These are phyloP conservation scores for Colletotrichum zoysiae DNA, from an alignment of 2,329 filamentous ascomycete genomes.

Conservation along the genomic window DNA sequence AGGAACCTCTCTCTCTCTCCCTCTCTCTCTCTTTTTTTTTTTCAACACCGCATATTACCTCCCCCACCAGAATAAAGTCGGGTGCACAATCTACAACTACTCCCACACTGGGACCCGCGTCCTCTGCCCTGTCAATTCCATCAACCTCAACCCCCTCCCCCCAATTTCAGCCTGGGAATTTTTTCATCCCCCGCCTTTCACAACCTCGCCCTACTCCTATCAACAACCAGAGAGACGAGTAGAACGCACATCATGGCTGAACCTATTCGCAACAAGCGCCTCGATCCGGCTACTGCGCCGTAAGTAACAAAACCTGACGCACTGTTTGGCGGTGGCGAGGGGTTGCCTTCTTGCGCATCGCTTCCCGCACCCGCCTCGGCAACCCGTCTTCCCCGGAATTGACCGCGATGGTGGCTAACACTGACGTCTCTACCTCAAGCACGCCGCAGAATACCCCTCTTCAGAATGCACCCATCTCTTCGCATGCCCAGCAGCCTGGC, in stretches of 20 bases:
- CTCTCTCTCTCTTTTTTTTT: constrained; percentile 43
- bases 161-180: constrained; percentile 6
- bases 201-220: constrained; percentile 28
- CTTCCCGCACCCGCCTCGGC: constrained; percentile 32
- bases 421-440: constrained; percentile 60
- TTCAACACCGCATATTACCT: constrained; percentile 20
- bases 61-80: constrained; percentile 41
- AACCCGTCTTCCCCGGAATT: background rate
- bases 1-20: constrained; percentile 37
- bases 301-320: constrained; percentile 56
- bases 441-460: constrained; percentile 99
- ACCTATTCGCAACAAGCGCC: constrained; percentile 73
- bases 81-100: constrained; percentile 39
- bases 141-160: constrained; percentile 17
- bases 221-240: constrained; percentile 10
- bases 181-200: constrained; percentile 20
- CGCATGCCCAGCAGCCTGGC: constrained; percentile 94
- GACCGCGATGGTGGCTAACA: constrained; percentile 42
- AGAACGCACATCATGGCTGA: constrained; percentile 65
- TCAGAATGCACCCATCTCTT: constrained; percentile 96
- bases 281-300: constrained; percentile 69
- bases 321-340: constrained; percentile 28
- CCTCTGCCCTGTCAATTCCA: constrained; percentile 29
- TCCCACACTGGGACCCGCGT: constrained; percentile 30
- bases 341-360: constrained; percentile 26